These are phyloP conservation scores for Volvox africanus DNA, from an alignment of 139 green algal species.

Conservation along the genomic window DNA sequence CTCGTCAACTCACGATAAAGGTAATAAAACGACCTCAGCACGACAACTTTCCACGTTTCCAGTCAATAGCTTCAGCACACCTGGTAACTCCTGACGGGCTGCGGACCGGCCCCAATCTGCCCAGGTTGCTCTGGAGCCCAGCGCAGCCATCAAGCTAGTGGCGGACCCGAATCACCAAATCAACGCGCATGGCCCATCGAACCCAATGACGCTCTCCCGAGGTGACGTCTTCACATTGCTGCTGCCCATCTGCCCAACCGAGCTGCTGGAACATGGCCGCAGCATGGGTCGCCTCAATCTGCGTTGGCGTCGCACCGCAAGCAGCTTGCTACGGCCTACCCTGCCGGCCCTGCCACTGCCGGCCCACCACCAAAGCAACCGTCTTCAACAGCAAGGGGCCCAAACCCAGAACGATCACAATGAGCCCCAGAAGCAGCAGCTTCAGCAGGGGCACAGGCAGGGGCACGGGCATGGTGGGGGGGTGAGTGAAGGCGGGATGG, in stretches of 20 bases:
- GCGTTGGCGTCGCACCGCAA: constrained; percentile 52
- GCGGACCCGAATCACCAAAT: constrained; percentile 59
- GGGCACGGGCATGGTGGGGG: neutral
- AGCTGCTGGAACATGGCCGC: neutral
- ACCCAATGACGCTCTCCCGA: neutral
- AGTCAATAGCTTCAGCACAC: no score
- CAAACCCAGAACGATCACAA: neutral
- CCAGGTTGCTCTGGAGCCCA: neutral
- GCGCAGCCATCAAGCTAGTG: constrained; percentile 51
- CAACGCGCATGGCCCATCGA: neutral
- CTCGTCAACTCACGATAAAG: no score
- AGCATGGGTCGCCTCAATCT: constrained; percentile 58
- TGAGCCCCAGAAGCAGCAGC: neutral
- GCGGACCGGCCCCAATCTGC: no score
- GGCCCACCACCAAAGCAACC: neutral
- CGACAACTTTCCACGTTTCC: no score
- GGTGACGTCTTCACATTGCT: constrained; percentile 57
- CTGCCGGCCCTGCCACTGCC: neutral
- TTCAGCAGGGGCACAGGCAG: neutral
- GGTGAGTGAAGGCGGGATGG: neutral
- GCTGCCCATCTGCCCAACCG: constrained; percentile 57
- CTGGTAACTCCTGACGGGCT: no score
- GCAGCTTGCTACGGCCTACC: neutral
- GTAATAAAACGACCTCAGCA: no score
- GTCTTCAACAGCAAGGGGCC: neutral